Percentiles rank a stretch among this genome's conserved stretches.
Conservation (phyloP, 2,329 filamentous ascomycete genomes). For the Pseudopithomyces maydicus region DNA sequence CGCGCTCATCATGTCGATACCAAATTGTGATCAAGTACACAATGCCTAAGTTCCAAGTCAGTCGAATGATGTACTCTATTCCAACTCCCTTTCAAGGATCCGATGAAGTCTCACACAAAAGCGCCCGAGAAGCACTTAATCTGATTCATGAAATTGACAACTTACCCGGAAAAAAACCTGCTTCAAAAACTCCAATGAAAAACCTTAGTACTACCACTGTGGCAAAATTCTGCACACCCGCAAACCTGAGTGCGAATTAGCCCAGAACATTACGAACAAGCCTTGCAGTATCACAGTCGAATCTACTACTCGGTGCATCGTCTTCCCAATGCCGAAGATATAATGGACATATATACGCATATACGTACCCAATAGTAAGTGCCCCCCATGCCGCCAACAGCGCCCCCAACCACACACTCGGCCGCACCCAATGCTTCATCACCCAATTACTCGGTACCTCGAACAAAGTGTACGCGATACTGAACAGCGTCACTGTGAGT, state of each 20-base stretch:
- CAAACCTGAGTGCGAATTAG: constrained; percentile 22
- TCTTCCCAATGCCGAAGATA: too few species aligned
- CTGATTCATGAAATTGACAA: neutral
- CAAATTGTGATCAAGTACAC: constrained; percentile 57
- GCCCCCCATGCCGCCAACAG: constrained; percentile 53
- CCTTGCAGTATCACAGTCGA: too few species aligned
- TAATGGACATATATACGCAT: neutral
- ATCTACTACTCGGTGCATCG: too few species aligned
- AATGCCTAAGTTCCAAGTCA: constrained; percentile 44
- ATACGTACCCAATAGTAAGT: constrained; percentile 44
- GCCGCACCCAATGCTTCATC: constrained; percentile 59
- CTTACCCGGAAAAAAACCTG: constrained; percentile 15
- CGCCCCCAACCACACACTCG: constrained; percentile 37
- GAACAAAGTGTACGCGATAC: constrained; percentile 42
- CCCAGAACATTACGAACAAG: neutral
- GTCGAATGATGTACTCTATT: too few species aligned
- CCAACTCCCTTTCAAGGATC: too few species aligned
- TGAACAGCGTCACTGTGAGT: constrained; percentile 37
- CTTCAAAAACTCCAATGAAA: constrained; percentile 37
- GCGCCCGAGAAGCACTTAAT: too few species aligned
- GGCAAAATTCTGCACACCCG: constrained; percentile 46
- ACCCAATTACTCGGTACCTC: constrained; percentile 62
- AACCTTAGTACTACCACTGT: constrained; percentile 47
- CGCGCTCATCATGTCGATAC: constrained; percentile 61
- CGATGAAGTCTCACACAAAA: too few species aligned